phyloP scores from a whole-genome alignment of 345 rosid genomes.

The Arabis alpina region DNA sequence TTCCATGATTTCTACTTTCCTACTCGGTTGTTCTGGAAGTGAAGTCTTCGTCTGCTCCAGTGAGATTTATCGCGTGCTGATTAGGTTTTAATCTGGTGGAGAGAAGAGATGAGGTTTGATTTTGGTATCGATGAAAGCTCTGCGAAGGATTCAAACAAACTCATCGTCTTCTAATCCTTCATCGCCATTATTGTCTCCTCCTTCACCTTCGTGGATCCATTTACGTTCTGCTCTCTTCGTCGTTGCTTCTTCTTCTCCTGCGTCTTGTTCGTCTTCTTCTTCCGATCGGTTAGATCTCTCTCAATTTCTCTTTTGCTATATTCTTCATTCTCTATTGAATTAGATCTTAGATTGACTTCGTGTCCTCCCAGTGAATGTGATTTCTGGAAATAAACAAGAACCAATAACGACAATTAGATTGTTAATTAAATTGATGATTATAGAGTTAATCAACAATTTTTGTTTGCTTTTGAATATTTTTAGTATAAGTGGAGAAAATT shows the following conservation, averaged over 20 bases:
- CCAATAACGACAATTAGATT: background rate
- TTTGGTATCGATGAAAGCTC: conserved; percentile 74
- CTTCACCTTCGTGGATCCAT: conserved; percentile 82
- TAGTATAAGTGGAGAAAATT: background rate
- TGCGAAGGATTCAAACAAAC: conserved; percentile 71
- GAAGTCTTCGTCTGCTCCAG: conserved; percentile 25
- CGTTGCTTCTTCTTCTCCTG: conserved; percentile 83
- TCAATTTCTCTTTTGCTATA: no score
- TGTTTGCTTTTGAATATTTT: no score
- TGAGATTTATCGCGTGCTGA: conserved; percentile 2
- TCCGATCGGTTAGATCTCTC: conserved; percentile 63
- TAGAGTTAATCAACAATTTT: background rate
- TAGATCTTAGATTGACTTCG: conserved; percentile 17
- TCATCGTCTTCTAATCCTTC: conserved; percentile 61
- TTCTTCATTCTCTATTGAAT: no score
- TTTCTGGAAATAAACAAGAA: no score
- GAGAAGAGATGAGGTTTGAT: no score
- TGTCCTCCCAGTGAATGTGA: conserved; percentile 3
- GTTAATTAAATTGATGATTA: background rate
- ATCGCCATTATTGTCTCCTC: conserved; percentile 69
- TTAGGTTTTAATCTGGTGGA: no score
- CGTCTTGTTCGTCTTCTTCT: conserved; percentile 76
- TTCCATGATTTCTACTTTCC: no score
- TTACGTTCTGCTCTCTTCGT: conserved; percentile 89
- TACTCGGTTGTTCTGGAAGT: no score